Conservation (phyloP, 1,139 yeast genomes). For the Hansenula lynferdii region DNA sequence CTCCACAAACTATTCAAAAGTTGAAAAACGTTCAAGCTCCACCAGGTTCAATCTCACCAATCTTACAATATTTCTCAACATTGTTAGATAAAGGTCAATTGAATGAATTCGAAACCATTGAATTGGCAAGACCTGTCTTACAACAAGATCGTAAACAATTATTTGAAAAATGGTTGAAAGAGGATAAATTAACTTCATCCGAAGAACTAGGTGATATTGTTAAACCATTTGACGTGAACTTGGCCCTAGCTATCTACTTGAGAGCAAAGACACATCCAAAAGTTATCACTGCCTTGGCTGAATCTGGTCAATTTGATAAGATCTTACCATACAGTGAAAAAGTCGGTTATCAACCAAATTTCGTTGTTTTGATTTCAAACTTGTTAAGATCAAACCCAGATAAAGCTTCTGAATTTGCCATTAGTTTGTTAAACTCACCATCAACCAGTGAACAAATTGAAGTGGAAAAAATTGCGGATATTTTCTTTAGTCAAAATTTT, state of each 20-base stretch:
- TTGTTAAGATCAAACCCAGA: conserved; percentile 94
- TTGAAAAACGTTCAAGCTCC: conserved; percentile 90
- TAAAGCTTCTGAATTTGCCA: conserved; percentile 96
- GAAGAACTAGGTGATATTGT: conserved; percentile 98
- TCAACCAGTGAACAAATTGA: conserved; percentile 63
- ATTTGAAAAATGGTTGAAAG: conserved; percentile 95
- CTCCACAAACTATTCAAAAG: conserved; percentile 91
- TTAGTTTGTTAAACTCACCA: conserved; percentile 65
- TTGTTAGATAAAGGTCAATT: conserved; percentile 89
- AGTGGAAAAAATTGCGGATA: conserved; percentile 84
- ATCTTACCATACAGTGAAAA: conserved; percentile 91
- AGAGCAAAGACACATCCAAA: conserved; percentile 83
- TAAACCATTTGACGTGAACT: conserved; percentile 76
- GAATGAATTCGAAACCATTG: conserved; percentile 91
- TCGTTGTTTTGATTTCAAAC: conserved; percentile 83
- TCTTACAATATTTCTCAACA: conserved; percentile 88
- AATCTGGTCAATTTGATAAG: conserved; percentile 94
- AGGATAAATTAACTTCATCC: conserved; percentile 87
- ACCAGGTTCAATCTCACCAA: conserved; percentile 94
- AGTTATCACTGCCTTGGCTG: conserved; percentile 91
- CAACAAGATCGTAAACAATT: conserved; percentile 94
- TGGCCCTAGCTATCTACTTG: conserved; percentile 89
- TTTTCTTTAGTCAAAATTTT: conserved; percentile 90
- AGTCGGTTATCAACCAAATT: conserved; percentile 87
- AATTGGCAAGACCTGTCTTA: conserved; percentile 91